A percentile compares a stretch with the other conserved stretches of the same genome.
phyloP scores from a whole-genome alignment of 2,329 filamentous ascomycete species.

The Calonectria pseudoturangicola region DNA sequence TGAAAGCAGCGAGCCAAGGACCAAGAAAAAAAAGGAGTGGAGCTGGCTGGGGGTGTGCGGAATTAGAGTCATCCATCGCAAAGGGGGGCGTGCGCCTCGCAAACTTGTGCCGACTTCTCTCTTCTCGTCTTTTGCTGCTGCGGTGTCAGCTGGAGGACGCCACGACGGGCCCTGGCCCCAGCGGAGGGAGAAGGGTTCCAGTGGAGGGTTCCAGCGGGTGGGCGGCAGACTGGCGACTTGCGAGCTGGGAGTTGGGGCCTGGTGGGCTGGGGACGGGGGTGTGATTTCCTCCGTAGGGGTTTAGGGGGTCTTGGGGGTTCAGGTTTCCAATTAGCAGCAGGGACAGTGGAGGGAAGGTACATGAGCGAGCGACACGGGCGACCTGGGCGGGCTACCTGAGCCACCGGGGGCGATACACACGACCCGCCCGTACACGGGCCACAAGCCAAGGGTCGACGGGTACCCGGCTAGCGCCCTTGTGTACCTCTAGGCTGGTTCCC shows the following conservation, averaged over 20 bases:
- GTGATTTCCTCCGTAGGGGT: constrained; percentile 12
- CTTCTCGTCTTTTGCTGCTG: constrained; percentile 35
- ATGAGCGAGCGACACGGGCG: constrained; percentile 25
- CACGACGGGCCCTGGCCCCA: constrained; percentile 54
- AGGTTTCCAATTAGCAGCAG: constrained; percentile 36
- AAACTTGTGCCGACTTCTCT: constrained; percentile 24
- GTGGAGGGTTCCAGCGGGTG: constrained; percentile 33
- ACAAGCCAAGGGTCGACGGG: constrained; percentile 24
- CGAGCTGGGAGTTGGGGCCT: constrained; percentile 31
- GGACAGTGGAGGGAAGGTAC: constrained; percentile 31
- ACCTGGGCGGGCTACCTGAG: constrained; percentile 33
- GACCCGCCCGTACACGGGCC: not conserved
- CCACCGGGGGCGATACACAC: constrained; percentile 25
- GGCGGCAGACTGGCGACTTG: constrained; percentile 36
- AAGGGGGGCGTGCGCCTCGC: constrained; percentile 27
- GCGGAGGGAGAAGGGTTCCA: constrained; percentile 37
- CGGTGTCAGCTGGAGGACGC: constrained; percentile 56
- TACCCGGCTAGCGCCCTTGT: constrained; percentile 27
- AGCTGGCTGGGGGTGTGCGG: constrained; percentile 3
- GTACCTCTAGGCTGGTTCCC: constrained; percentile 17
- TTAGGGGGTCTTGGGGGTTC: constrained; percentile 32
- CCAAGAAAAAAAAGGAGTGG: constrained; percentile 18
- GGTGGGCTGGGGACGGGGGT: constrained; percentile 30
- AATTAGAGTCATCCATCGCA: constrained; percentile 17
- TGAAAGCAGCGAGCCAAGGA: constrained; percentile 4